Conservation (phyloP, 768 basidiomycete species). For the Hypholoma fasciculare region DNA sequence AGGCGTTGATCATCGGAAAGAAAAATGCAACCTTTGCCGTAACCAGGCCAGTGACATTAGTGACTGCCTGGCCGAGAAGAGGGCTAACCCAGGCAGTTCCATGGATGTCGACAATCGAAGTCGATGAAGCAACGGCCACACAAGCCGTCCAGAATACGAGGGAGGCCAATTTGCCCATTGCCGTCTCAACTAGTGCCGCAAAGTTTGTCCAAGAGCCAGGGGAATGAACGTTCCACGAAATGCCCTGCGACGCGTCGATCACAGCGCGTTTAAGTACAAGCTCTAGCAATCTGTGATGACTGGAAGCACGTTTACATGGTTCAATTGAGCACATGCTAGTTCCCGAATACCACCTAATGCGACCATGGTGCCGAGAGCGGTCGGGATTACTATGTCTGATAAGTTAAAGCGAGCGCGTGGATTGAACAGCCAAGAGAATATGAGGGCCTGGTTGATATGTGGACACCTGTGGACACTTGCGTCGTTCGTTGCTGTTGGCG, state of each 20-base stretch:
- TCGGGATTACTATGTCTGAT: background rate
- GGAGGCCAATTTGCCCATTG: conserved; percentile 32
- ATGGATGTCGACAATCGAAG: conserved; percentile 52
- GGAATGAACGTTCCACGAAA: conserved; percentile 7
- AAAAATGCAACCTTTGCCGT: conserved; percentile 46
- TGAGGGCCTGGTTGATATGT: background rate
- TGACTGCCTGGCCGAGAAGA: conserved; percentile 41
- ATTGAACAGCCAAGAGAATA: background rate
- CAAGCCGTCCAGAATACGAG: conserved; percentile 28
- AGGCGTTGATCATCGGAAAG: background rate
- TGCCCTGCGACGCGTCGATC: conserved; percentile 11
- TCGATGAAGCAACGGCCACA: conserved; percentile 28
- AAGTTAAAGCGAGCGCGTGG: conserved; percentile 4
- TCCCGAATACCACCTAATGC: conserved; percentile 8
- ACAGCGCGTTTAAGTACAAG: conserved; percentile 14
- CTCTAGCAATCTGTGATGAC: background rate
- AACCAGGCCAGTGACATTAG: conserved; percentile 49
- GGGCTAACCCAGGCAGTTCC: conserved; percentile 50
- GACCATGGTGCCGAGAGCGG: background rate
- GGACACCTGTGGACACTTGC: too few species aligned
- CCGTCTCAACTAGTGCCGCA: conserved; percentile 7
- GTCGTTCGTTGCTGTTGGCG: too few species aligned
- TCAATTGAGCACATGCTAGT: conserved; percentile 21
- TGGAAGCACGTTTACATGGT: conserved; percentile 19
- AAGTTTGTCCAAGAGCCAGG: background rate